These are phyloP conservation scores for Termitomyces sp. DNA, from an alignment of 768 basidiomycete genomes.

Conservation along the genomic window DNA sequence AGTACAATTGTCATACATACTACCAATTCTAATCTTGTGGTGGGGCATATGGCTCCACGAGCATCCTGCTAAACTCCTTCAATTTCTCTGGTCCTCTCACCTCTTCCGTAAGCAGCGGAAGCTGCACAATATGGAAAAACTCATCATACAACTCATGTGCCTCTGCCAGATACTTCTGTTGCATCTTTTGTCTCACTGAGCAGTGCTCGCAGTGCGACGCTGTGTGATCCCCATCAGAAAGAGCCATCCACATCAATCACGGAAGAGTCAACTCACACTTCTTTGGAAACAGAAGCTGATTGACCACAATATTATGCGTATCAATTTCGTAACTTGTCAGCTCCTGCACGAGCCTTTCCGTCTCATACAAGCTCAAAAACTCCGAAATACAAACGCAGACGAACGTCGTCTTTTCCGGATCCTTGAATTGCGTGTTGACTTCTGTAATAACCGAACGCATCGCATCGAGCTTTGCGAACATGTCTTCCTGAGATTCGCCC, in stretches of 20 bases:
- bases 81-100: slow-evolving; percentile 94
- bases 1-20: no score
- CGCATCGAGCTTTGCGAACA: slow-evolving; percentile 96
- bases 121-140: slow-evolving; percentile 94
- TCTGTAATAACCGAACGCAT: slow-evolving; percentile 98
- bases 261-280: slow-evolving; percentile 45
- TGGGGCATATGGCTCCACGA: slow-evolving; percentile 74
- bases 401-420: slow-evolving; percentile 99
- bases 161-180: slow-evolving; percentile 95
- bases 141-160: slow-evolving; percentile 97
- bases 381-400: slow-evolving; percentile 99
- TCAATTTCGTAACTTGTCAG: slow-evolving; percentile 93
- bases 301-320: slow-evolving; percentile 98
- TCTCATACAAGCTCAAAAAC: slow-evolving; percentile 97
- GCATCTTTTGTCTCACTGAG: slow-evolving; percentile 91
- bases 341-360: slow-evolving; percentile 96
- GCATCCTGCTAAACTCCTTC: slow-evolving; percentile 88
- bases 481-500: slow-evolving; percentile 88
- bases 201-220: slow-evolving; percentile 96
- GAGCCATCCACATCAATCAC: background rate
- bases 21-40: slow-evolving; percentile 30
- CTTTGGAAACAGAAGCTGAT: slow-evolving; percentile 94
- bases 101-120: slow-evolving; percentile 94
- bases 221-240: slow-evolving; percentile 21
- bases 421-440: slow-evolving; percentile 99